Percentiles rank a stretch among this genome's conserved stretches.
phyloP scores from a whole-genome alignment of 441 rosid species.

The Brassica hybrid region DNA sequence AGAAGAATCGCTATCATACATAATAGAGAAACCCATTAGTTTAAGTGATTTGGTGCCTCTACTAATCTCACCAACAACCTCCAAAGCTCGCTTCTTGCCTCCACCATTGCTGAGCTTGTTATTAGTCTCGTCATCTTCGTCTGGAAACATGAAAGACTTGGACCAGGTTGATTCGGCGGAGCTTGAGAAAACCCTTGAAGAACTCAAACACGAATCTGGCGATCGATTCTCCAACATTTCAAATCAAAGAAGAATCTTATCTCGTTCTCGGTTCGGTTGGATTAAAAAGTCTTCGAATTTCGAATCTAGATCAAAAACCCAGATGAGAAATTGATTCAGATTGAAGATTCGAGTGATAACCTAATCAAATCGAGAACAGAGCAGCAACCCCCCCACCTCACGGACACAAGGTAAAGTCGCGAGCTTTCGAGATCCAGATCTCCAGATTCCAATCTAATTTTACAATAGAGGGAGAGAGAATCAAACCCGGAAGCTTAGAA shows the following conservation, averaged over 20 bases:
- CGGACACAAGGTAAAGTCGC: conserved; percentile 7
- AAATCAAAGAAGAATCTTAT: background rate
- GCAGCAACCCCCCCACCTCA: background rate
- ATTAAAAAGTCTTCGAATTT: conserved; percentile 16
- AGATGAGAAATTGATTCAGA: conserved; percentile 39
- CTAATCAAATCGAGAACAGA: conserved; percentile 11
- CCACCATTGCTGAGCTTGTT: conserved; percentile 27
- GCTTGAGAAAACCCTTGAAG: conserved; percentile 72
- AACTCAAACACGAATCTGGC: conserved; percentile 53
- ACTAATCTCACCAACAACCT: conserved; percentile 41
- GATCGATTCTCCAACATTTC: conserved; percentile 87
- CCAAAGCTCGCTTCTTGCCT: conserved; percentile 57
- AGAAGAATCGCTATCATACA: conserved; percentile 36
- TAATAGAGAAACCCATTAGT: conserved; percentile 45
- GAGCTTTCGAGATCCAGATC: conserved; percentile 50
- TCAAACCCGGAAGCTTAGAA: conserved; percentile 37
- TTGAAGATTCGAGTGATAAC: conserved; percentile 19
- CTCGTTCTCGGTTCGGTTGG: background rate
- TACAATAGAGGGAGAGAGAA: background rate
- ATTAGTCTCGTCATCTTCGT: conserved; percentile 10
- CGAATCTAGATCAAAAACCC: conserved; percentile 28
- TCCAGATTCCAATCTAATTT: conserved; percentile 42
- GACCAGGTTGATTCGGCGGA: conserved; percentile 70
- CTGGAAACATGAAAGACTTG: conserved; percentile 55
- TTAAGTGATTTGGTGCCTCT: conserved; percentile 47